Evolutionary conservation across 371 early-diverging fungal genomes (phyloP), one percentile per base, ranked within the genome.

Genomic region (Mortierella sp.): DNA sequence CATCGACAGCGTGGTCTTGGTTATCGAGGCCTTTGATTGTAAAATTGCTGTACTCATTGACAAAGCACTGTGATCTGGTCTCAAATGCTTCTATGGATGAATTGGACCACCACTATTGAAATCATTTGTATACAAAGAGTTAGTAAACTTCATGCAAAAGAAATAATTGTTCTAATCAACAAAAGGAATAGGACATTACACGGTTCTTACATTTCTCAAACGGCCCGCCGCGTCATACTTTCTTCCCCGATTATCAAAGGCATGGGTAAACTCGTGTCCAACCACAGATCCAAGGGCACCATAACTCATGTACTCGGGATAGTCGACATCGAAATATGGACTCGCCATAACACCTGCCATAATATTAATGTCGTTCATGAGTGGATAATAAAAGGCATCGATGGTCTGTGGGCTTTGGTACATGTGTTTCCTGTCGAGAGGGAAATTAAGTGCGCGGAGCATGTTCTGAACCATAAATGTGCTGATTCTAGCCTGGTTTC

Each of bases 91-190:
- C 55, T 3, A 74, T 62, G 0, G 92, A 88, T 12, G 61, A 56
- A 3, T 88, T 83, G 3, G 89, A 85, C 93, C 93, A 93, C 95
- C 95, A 94, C 63, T 88, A 84, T 4, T 43, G 17, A 6, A 22
- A n/a, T 0, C 12, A 42, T 19, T n/a, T 17, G 23, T 6, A 28
- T 15, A 29, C 7, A 49, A 26, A 40, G n/a, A 28, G 29, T 29
- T 42, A 19, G 56, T n/a, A 40, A 40, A 60, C 42, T 13, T 42
- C 22, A 22, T 19, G 35, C 15, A 35, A 15, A 58, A 63, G 23
- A 49, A 1, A 49, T 28, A 15, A 37, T n/a, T n/a, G n/a, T n/a
- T n/a, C n/a, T n/a, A n/a, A n/a, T n/a, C n/a, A n/a, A n/a, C n/a
- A n/a, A n/a, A n/a, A n/a, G n/a, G n/a, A n/a, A n/a, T n/a, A n/a